Conservation (phyloP, 208 protist genomes). For the Acanthamoeba lenticulata region DNA sequence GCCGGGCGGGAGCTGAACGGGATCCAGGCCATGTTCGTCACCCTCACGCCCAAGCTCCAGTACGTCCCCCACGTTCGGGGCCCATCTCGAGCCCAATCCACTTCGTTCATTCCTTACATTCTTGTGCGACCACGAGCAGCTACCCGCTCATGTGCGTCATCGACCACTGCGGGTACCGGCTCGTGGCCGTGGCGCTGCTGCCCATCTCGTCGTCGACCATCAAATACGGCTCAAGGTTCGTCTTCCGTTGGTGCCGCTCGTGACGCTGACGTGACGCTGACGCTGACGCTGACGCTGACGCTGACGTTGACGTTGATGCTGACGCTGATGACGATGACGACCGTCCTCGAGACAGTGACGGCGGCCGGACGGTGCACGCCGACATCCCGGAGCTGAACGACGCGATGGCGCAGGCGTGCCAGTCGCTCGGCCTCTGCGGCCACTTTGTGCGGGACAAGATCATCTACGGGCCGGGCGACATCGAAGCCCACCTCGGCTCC, state of each 20-base stretch:
- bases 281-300: too few species aligned
- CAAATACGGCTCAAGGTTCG: not conserved
- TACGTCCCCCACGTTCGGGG: too few species aligned
- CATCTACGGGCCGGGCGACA: not conserved
- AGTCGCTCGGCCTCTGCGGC: not conserved
- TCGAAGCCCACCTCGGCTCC: not conserved
- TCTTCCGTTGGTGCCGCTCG: too few species aligned
- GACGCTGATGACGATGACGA: not conserved
- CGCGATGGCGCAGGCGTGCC: not conserved
- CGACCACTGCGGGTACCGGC: not conserved
- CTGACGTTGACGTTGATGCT: not conserved
- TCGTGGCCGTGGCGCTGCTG: not conserved
- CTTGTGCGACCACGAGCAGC: too few species aligned
- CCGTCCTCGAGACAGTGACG: not conserved
- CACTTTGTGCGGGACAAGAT: not conserved
- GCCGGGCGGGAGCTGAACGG: not conserved
- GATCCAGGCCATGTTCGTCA: constrained; percentile 39
- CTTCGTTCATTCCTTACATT: too few species aligned
- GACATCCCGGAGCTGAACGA: constrained; percentile 5
- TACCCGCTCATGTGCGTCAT: not conserved
- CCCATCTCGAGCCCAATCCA: too few species aligned
- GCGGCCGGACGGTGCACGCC: not conserved
- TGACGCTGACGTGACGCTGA: too few species aligned
- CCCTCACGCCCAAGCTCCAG: constrained; percentile 34
- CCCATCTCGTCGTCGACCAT: not conserved